A percentile compares a stretch with the other conserved stretches of the same genome.
Conservation (phyloP, 257 asterid genomes). For the Scutellaria barbata region DNA sequence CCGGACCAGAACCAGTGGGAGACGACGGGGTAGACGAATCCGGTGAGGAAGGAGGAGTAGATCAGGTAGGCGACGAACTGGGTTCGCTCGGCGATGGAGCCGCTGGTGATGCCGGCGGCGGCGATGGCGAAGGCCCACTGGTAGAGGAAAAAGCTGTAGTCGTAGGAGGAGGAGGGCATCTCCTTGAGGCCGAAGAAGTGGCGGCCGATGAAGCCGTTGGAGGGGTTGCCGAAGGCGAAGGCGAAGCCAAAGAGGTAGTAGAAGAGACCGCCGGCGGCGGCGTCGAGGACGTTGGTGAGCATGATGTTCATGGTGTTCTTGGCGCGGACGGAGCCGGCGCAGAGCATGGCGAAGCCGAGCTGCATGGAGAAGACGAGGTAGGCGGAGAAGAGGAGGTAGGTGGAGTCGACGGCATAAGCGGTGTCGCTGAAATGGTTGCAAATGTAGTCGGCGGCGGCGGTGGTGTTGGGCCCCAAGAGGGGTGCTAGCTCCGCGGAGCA, state of each 20-base stretch:
- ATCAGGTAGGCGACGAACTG: constrained; percentile 82
- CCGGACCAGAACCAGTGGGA: constrained; percentile 94
- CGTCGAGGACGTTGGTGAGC: constrained; percentile 95
- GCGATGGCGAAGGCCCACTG: constrained; percentile 99
- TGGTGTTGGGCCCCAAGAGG: constrained; percentile 70
- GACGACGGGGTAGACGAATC: constrained; percentile 85
- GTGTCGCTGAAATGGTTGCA: constrained; percentile 67
- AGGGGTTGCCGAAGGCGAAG: constrained; percentile 76
- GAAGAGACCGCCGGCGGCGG: constrained; percentile 90
- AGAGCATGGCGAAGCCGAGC: constrained; percentile 94
- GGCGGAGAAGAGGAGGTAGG: constrained; percentile 85
- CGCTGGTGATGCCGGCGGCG: constrained; percentile 94
- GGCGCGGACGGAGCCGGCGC: constrained; percentile 95
- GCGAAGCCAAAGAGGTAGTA: constrained; percentile 89
- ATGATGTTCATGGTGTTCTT: constrained; percentile 91
- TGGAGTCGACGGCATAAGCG: constrained; percentile 72
- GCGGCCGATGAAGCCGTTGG: constrained; percentile 85
- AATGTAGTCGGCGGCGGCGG: constrained; percentile 69
- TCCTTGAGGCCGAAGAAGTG: constrained; percentile 71
- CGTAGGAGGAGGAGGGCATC: constrained; percentile 50
- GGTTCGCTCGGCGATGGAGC: constrained; percentile 86
- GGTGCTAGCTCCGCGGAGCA: constrained; percentile 65
- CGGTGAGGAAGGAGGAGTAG: constrained; percentile 78
- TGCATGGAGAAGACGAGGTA: constrained; percentile 93
- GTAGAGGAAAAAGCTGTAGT: constrained; percentile 67